These are phyloP conservation scores for Micromonas commoda DNA, from an alignment of 139 green algal species.

Conservation along the genomic window DNA sequence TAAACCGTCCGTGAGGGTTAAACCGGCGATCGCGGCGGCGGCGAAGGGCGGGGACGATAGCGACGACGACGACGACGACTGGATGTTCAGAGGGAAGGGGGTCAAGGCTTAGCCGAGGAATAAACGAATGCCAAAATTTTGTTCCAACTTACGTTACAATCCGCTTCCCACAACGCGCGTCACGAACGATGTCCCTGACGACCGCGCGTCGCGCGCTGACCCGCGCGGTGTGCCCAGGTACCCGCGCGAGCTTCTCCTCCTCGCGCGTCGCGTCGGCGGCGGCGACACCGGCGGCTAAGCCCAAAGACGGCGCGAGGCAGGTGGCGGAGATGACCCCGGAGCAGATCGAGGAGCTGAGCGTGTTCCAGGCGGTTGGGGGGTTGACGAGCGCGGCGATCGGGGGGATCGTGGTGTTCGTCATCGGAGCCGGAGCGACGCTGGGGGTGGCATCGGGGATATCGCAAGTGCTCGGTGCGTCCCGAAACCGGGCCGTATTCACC, in stretches of 20 bases:
- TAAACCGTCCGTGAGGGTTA: not conserved
- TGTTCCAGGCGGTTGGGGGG: not conserved
- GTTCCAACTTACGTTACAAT: too few relatives aligned
- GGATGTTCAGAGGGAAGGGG: not conserved
- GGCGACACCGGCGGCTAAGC: not conserved
- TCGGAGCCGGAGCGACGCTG: not conserved
- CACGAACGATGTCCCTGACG: too few relatives aligned
- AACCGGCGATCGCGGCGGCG: not conserved
- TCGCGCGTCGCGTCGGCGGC: too few relatives aligned
- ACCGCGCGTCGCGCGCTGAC: too few relatives aligned
- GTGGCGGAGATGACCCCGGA: conserved; percentile 5
- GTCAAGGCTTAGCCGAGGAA: too few relatives aligned
- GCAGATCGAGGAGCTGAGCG: conserved; percentile 6
- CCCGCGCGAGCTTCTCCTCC: not conserved
- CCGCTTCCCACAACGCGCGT: too few relatives aligned
- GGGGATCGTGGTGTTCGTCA: not conserved
- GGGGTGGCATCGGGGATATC: not conserved
- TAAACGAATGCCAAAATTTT: not conserved
- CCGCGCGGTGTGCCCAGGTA: too few relatives aligned
- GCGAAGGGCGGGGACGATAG: conserved; percentile 1
- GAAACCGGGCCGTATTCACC: too few relatives aligned
- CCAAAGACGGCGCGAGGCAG: not conserved
- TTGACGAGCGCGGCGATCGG: not conserved
- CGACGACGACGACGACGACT: conserved; percentile 6
- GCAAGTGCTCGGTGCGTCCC: not conserved